Evolutionary conservation across 2,329 filamentous ascomycete genomes (phyloP).

Genomic region (Daldinia eschscholtzii): DNA sequence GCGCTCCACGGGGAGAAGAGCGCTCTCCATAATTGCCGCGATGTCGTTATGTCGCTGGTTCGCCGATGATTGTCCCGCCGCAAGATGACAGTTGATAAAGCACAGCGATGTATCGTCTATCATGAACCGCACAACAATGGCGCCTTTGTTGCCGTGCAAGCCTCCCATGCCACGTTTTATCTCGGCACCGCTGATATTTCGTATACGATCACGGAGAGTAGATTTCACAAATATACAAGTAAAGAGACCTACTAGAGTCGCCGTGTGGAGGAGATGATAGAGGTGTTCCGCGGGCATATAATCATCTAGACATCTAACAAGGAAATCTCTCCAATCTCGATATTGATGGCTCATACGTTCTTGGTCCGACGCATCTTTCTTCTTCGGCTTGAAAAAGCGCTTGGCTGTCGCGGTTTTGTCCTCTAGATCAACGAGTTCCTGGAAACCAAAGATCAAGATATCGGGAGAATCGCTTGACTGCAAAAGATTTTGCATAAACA

Average conservation of each 20-base stretch:
- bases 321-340: constrained; percentile 93
- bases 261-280: constrained; percentile 89
- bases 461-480: constrained; percentile 84
- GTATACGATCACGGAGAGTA: constrained; percentile 79
- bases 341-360: constrained; percentile 98
- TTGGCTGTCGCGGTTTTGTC: constrained; percentile 98
- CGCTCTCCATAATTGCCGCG: constrained; percentile 86
- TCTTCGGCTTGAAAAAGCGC: constrained; percentile 92
- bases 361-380: constrained; percentile 77
- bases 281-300: constrained; percentile 80
- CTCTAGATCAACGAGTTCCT: constrained; percentile 97
- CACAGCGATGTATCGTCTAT: constrained; percentile 95
- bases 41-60: constrained; percentile 93
- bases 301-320: constrained; percentile 85
- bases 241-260: constrained; percentile 92
- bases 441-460: constrained; percentile 95
- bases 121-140: constrained; percentile 89
- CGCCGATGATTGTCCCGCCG: constrained; percentile 91
- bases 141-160: constrained; percentile 95
- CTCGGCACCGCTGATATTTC: constrained; percentile 81
- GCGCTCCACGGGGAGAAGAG: constrained; percentile 77
- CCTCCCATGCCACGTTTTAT: constrained; percentile 98
- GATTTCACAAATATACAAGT: constrained; percentile 95
- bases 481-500: constrained; percentile 85
- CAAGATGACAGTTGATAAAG: constrained; percentile 97